Base-by-base conservation (phyloP, 2,329 filamentous ascomycete genomes). In the Neophaeococcomyces mojaviensis region DNA sequence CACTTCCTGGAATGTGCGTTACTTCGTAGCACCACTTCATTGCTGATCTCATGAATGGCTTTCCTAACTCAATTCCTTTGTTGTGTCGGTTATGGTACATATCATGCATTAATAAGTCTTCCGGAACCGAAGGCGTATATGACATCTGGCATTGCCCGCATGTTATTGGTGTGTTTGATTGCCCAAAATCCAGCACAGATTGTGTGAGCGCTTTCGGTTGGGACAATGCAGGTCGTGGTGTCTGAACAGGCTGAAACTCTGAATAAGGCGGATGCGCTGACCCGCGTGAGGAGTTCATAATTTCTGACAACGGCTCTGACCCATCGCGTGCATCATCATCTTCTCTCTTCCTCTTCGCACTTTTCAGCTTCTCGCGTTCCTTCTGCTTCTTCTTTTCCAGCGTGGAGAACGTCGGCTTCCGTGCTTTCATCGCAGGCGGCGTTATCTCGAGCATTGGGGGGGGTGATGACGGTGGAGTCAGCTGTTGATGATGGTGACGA, bases 61-160 rank as follows among this genome's bases (percentile, higher is more conserved):
- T 79, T 15, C 74, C 73, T 30, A 82, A 67, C 52, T 82, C 77
- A 16, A 82, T 72, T 1, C 81, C 81, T 19, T 75, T 73, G 2
- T 72, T 66, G 54, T 79, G 77, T 64, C 77, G 75, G 30, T 75
- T 73, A 59, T 84, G 81, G 54, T 78, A 84, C 51, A 78, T 79
- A 53, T 75, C 74, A 58, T 84, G 81, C 44, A 84, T 58, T 5
- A 71, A 72, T n/a, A 70, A 67, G 55, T 84, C 81, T 55, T 82
- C 78, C 5, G 68, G 63, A 40, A 76, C 75, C 0, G 79, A 81
- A 3, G 78, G 75, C 28, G 79, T 71, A 54, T 83, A 84, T 44
- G 81, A 77, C 81, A 84, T 84, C 1, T 77, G 76, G 55, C 81
- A 84, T 2, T 66, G 68, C 31, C 68, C 66, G 62, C 81, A 84